These are phyloP conservation scores for Tetrahymena malaccensis DNA, from an alignment of 73 alveolate genomes.

Conservation along the genomic window DNA sequence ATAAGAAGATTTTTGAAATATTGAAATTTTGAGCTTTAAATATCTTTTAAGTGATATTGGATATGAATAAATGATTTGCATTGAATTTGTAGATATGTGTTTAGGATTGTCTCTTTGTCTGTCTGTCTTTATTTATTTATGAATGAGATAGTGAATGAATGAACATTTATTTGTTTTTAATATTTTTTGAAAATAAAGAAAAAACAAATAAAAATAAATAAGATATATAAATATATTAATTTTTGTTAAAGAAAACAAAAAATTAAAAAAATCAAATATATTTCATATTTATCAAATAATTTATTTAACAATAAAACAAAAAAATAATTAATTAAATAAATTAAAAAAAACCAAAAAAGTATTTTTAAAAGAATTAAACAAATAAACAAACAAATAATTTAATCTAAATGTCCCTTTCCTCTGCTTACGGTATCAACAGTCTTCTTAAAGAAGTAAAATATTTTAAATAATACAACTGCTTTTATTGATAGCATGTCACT, in stretches of 20 bases:
- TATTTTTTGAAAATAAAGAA: neutral
- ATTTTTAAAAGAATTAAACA: neutral
- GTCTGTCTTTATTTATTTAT: too few species aligned
- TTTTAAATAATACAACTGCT: neutral
- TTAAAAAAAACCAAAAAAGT: neutral
- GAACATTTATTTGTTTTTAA: neutral
- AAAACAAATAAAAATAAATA: neutral
- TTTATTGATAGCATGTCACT: neutral
- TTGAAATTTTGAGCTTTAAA: too few species aligned
- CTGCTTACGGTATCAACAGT: conserved; percentile 1
- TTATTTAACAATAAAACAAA: neutral
- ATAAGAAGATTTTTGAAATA: neutral
- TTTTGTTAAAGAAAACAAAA: neutral
- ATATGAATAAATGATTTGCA: neutral
- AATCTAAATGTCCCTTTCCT: neutral
- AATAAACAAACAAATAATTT: neutral
- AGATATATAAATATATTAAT: neutral
- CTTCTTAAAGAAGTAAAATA: neutral
- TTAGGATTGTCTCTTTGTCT: too few species aligned
- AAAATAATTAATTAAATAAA: neutral
- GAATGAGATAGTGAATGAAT: neutral
- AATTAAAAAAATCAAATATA: neutral
- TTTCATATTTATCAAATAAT: neutral
- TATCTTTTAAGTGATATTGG: neutral
- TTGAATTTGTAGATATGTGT: too few species aligned